Base-by-base conservation (phyloP, 1,284 basidiomycete species). In the Apiotrichum brassicae region DNA sequence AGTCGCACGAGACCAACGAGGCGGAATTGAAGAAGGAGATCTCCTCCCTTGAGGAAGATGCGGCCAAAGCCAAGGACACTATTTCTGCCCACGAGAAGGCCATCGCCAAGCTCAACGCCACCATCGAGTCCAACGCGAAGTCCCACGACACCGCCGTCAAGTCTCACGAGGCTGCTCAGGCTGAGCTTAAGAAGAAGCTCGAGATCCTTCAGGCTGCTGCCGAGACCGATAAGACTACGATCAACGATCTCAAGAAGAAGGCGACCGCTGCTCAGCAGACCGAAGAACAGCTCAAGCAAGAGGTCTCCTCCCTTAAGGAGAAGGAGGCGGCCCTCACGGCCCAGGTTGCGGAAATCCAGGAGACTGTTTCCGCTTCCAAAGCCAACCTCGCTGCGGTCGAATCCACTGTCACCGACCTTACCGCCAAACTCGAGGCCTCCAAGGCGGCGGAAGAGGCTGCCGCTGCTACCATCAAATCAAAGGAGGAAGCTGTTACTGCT, bases 41-140 rank as follows among this genome's bases (percentile, higher is more conserved):
- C 1, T 20, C 20, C 19, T 13, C 37, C 19, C 37, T 38, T 9
- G 37, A 38, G 37, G n/a, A 13, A 5, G 11, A 16, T 8, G 20
- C 37, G 6, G 22, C 37, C 11, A 16, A 9, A 9, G 23, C 37
- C 37, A 38, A 38, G 37, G 37, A 23, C 22, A 22, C 14, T 12
- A 20, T 23, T 13, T 37, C 44, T 2, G 35, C 39, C 6, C 56
- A 57, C 40, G 50, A 58, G 25, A 58, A 56, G 43, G 51, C 43
- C 4, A 14, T 63, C 8, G 47, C 49, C 18, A 45, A 52, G 18
- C 57, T 63, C 16, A 53, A 65, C 48, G 16, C n/a, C 12, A 51
- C 60, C 48, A 44, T 63, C 18, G 49, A 49, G 36, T 43, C 42
- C 6, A 57, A 46, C 19, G 48, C 48, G 16, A 51, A 47, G 20